These are phyloP conservation scores for Chalciporus piperatus DNA, from an alignment of 768 basidiomycete species.

Conservation along the genomic window DNA sequence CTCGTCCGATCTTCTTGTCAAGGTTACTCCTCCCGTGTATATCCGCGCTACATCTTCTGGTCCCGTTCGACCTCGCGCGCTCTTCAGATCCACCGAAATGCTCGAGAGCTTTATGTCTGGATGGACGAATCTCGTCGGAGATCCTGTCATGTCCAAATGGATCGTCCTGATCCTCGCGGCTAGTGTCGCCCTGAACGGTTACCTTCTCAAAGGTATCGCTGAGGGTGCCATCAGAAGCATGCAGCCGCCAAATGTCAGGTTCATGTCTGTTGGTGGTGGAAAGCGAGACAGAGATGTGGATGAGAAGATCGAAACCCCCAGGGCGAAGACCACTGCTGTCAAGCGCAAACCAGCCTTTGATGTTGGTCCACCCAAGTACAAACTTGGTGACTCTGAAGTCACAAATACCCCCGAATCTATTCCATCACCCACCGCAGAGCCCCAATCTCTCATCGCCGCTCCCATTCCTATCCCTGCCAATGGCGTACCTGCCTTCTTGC, in stretches of 20 bases:
- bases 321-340: slow-evolving; percentile 7
- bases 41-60: slow-evolving; percentile 44
- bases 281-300: slow-evolving; percentile 22
- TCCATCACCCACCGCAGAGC: slow-evolving; percentile 11
- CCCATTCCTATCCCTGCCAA: slow-evolving; percentile 22
- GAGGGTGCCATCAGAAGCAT: slow-evolving; percentile 43
- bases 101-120: slow-evolving; percentile 85
- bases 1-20: slow-evolving; percentile 50
- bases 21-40: slow-evolving; percentile 59
- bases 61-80: slow-evolving; percentile 29
- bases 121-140: slow-evolving; percentile 90
- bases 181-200: slow-evolving; percentile 88
- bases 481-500: slow-evolving; percentile 28
- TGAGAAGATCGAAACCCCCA: slow-evolving; percentile 18
- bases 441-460: slow-evolving; percentile 25
- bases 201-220: slow-evolving; percentile 83
- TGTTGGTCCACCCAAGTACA: slow-evolving; percentile 23
- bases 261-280: slow-evolving; percentile 22
- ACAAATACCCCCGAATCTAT: slow-evolving; percentile 15
- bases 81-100: slow-evolving; percentile 44
- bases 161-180: slow-evolving; percentile 86
- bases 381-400: slow-evolving; percentile 13
- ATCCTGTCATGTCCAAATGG: slow-evolving; percentile 93
- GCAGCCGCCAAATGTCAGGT: slow-evolving; percentile 30
- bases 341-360: slow-evolving; percentile 23